Evolutionary conservation across 2,329 filamentous ascomycete genomes (phyloP).

Genomic region (Penicillium sp.): DNA sequence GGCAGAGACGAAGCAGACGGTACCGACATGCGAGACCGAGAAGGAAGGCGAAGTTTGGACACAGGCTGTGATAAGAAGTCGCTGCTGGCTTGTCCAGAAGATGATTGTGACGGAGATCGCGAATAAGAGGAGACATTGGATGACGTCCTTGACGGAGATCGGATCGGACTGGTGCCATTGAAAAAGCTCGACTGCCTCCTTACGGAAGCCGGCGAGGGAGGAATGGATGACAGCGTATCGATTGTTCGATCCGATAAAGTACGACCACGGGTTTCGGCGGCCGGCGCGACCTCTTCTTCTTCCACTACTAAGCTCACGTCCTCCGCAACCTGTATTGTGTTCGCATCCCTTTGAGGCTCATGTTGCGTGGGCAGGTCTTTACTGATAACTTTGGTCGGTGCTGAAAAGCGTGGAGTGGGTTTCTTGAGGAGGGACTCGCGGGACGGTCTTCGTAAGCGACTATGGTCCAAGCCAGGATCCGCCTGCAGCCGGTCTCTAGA

Average conservation of each 20-base stretch:
- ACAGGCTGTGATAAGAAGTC: conserved; percentile 42
- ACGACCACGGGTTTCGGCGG: conserved; percentile 22
- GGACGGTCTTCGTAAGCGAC: conserved; percentile 37
- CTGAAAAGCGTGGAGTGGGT: conserved; percentile 25
- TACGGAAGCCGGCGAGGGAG: conserved; percentile 67
- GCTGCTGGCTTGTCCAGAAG: conserved; percentile 50
- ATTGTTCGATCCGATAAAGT: conserved; percentile 72
- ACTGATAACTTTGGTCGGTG: conserved; percentile 21
- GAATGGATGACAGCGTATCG: conserved; percentile 72
- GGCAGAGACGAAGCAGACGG: conserved; percentile 19
- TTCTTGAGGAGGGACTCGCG: conserved; percentile 37
- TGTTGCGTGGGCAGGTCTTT: conserved; percentile 19
- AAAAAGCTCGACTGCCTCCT: conserved; percentile 69
- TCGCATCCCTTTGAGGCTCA: conserved; percentile 14
- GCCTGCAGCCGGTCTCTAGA: conserved; percentile 46
- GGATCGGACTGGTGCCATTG: conserved; percentile 56
- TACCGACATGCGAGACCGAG: conserved; percentile 29
- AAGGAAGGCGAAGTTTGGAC: conserved; percentile 32
- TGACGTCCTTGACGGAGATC: conserved; percentile 59
- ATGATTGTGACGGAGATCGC: conserved; percentile 39
- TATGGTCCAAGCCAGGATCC: conserved; percentile 36
- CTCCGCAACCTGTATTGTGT: conserved; percentile 19
- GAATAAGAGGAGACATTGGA: conserved; percentile 52
- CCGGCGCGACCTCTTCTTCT: conserved; percentile 9
- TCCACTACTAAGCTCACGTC: conserved; percentile 5